A percentile compares a stretch with the other conserved stretches of the same genome.
Evolutionary conservation across 495 filamentous ascomycete species (phyloP).

Genomic region (Neurospora sp.): DNA sequence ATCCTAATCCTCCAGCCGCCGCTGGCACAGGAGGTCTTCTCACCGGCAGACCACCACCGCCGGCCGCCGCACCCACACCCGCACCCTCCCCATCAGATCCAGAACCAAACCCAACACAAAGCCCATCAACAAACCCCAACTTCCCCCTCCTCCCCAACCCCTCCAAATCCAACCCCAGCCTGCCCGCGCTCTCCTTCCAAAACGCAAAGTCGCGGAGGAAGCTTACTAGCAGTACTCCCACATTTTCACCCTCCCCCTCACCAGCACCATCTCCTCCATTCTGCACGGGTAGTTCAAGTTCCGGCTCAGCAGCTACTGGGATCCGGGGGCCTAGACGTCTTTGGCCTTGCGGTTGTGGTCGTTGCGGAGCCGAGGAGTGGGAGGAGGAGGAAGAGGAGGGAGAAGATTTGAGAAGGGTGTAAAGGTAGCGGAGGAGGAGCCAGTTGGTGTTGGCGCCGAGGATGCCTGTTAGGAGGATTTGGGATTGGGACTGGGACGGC

Average conservation of each 20-base stretch:
- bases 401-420: conserved; percentile 37
- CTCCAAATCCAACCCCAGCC: conserved; percentile 63
- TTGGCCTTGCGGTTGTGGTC: background rate
- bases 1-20: background rate
- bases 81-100: background rate
- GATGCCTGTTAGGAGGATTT: conserved; percentile 64
- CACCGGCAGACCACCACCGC: background rate
- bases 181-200: conserved; percentile 56
- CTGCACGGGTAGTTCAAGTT: background rate
- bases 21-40: background rate
- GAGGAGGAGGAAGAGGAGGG: background rate
- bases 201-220: conserved; percentile 69
- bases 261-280: background rate
- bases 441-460: conserved; percentile 65
- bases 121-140: conserved; percentile 66
- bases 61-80: background rate
- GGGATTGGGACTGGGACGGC: conserved; percentile 8
- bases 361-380: too few species aligned
- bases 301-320: background rate
- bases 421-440: conserved; percentile 57
- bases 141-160: conserved; percentile 43
- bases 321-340: background rate
- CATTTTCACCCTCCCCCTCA: background rate
- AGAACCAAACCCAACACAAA: conserved; percentile 24
- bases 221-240: conserved; percentile 34